phyloP scores from a whole-genome alignment of 108 stramenopile genomes.

The Nitzschia sp. region DNA sequence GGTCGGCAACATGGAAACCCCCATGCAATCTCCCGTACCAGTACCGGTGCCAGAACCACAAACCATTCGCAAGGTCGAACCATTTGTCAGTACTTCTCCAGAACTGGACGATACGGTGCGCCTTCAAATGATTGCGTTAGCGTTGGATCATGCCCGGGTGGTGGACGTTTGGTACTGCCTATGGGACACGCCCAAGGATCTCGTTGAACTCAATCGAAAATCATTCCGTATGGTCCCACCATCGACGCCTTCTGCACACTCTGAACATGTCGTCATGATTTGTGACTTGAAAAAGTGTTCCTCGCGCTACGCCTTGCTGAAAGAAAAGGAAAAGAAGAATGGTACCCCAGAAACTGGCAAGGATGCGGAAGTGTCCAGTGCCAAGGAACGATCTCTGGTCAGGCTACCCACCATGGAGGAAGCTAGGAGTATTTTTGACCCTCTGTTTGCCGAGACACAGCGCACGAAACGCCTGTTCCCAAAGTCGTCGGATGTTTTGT shows the following conservation, averaged over 20 bases:
- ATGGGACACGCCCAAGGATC: slow-evolving; percentile 36
- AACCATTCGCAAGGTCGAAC: background rate
- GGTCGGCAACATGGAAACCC: background rate
- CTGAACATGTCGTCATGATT: slow-evolving; percentile 40
- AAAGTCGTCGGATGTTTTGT: background rate
- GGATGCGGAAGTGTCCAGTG: background rate
- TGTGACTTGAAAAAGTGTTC: slow-evolving; percentile 77
- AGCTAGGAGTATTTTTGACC: slow-evolving; percentile 22
- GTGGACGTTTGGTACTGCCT: slow-evolving; percentile 67
- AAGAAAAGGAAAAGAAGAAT: slow-evolving; percentile 33
- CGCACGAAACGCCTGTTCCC: slow-evolving; percentile 13
- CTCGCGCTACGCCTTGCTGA: slow-evolving; percentile 54
- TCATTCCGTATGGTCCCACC: slow-evolving; percentile 60
- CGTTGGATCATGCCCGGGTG: slow-evolving; percentile 62
- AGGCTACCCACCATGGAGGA: slow-evolving; percentile 32
- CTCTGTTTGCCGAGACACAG: background rate
- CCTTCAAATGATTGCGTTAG: slow-evolving; percentile 48
- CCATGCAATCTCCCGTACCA: background rate
- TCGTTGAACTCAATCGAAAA: slow-evolving; percentile 34
- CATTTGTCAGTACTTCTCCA: background rate
- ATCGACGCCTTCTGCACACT: slow-evolving; percentile 2
- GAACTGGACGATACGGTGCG: slow-evolving; percentile 13
- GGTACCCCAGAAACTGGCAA: background rate
- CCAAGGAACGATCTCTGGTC: slow-evolving; percentile 28
- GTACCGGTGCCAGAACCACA: background rate